phyloP scores from a whole-genome alignment of 2,329 filamentous ascomycete species.

The Septoria petroselini region DNA sequence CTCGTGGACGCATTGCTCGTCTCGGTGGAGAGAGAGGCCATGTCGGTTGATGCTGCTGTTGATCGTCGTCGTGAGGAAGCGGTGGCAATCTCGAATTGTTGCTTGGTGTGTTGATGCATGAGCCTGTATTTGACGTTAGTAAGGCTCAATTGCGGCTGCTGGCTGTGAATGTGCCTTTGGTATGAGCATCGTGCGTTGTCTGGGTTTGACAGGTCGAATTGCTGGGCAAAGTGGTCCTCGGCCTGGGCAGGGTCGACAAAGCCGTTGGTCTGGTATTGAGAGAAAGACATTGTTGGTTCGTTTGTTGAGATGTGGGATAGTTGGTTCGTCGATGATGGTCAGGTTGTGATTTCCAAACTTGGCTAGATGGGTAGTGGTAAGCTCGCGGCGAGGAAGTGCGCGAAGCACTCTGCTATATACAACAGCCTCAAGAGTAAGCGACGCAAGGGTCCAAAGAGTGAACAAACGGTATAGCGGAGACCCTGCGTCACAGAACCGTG shows the following conservation, averaged over 20 bases:
- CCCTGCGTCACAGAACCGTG: slow-evolving; percentile 25
- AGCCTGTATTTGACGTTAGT: slow-evolving; percentile 36
- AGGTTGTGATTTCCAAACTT: no score
- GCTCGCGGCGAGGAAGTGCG: no score
- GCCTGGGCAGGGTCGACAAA: slow-evolving; percentile 44
- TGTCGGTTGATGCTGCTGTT: slow-evolving; percentile 23
- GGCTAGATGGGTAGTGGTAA: no score
- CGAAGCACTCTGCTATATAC: slow-evolving; percentile 7
- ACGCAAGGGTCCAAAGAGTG: not conserved
- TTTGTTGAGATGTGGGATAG: slow-evolving; percentile 5
- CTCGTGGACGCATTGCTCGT: slow-evolving; percentile 31
- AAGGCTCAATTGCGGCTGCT: not conserved
- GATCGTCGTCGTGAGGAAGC: slow-evolving; percentile 46
- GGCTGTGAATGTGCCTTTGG: slow-evolving; percentile 35
- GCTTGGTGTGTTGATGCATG: slow-evolving; percentile 52
- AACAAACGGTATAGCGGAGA: slow-evolving; percentile 19
- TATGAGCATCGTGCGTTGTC: slow-evolving; percentile 44
- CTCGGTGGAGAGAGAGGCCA: slow-evolving; percentile 28
- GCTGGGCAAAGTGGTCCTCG: slow-evolving; percentile 45
- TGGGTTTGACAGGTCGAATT: slow-evolving; percentile 45
- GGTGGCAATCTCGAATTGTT: slow-evolving; percentile 47
- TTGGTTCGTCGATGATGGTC: not conserved
- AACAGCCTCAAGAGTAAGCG: not conserved
- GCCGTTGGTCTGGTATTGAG: slow-evolving; percentile 39
- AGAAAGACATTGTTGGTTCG: slow-evolving; percentile 29